A percentile compares a stretch with the other conserved stretches of the same genome.
Conservation (phyloP, 1,284 basidiomycete genomes). For the Boletellus sp. region DNA sequence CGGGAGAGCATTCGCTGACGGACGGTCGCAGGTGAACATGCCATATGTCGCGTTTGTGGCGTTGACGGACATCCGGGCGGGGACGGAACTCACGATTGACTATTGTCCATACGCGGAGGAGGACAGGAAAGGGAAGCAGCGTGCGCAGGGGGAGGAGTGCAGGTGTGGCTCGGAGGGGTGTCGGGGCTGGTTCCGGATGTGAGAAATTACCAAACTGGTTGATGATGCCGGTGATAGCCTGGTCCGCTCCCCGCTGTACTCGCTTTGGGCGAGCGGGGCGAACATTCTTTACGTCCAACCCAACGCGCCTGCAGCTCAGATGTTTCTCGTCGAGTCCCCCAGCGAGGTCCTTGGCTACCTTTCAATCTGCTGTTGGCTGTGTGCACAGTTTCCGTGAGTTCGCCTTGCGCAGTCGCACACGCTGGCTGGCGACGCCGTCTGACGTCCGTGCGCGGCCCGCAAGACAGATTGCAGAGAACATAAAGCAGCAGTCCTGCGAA, state of each 20-base stretch:
- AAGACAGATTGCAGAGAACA: constrained; percentile 83
- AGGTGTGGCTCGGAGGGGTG: constrained; percentile 19
- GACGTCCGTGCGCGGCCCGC: constrained; percentile 4
- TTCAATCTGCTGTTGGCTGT: constrained; percentile 86
- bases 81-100: constrained; percentile 59
- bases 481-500: constrained; percentile 70
- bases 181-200: constrained; percentile 27
- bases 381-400: constrained; percentile 88
- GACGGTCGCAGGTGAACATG: constrained; percentile 45
- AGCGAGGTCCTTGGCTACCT: constrained; percentile 66
- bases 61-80: constrained; percentile 41
- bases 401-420: neutral
- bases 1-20: neutral
- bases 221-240: too few species aligned
- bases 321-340: constrained; percentile 20
- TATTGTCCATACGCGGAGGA: constrained; percentile 47
- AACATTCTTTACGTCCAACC: too few species aligned
- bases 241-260: too few species aligned
- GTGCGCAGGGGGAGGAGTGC: constrained; percentile 19
- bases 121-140: constrained; percentile 24
- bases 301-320: constrained; percentile 4
- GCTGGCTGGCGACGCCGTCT: constrained; percentile 10
- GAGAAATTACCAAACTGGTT: too few species aligned
- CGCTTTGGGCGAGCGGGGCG: too few species aligned
- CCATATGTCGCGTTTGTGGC: constrained; percentile 61